phyloP scores from a whole-genome alignment of 2,329 filamentous ascomycete species.

The Neoscytalidium dimidiatum region DNA sequence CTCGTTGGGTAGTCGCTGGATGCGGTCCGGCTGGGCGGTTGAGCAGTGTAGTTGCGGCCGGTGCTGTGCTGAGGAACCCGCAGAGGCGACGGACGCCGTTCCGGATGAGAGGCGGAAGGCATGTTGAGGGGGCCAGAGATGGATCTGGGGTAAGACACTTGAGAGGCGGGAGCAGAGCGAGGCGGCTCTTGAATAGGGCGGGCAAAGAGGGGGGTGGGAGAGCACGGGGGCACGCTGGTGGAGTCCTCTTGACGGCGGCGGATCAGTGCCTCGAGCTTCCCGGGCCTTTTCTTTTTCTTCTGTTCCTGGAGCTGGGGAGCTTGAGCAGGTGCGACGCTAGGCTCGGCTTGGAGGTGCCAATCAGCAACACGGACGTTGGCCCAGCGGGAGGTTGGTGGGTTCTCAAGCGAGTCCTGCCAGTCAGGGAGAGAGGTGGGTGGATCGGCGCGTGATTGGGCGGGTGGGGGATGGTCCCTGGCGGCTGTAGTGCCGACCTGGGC shows the following conservation, averaged over 20 bases:
- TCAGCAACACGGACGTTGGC: slow-evolving; percentile 4
- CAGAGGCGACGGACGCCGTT: slow-evolving; percentile 3
- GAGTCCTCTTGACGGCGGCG: background rate
- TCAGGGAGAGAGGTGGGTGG: background rate
- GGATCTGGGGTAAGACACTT: background rate
- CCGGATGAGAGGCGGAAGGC: background rate
- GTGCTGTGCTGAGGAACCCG: background rate
- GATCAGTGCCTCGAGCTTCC: slow-evolving; percentile 2
- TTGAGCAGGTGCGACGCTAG: background rate
- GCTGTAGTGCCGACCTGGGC: slow-evolving; percentile 17
- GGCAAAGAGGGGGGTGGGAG: background rate
- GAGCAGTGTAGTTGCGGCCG: slow-evolving; percentile 1
- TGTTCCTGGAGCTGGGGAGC: background rate
- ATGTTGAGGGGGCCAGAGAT: slow-evolving; percentile 5
- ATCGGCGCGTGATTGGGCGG: slow-evolving; percentile 2
- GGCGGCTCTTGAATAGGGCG: background rate
- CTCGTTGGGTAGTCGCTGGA: slow-evolving; percentile 3
- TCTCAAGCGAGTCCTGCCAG: background rate
- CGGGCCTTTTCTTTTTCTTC: background rate
- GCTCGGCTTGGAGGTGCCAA: background rate
- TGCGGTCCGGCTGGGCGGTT: background rate
- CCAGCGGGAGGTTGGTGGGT: slow-evolving; percentile 9
- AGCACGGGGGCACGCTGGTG: background rate
- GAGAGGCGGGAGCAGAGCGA: slow-evolving; percentile 9
- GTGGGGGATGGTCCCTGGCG: slow-evolving; percentile 11